Base-by-base conservation (phyloP, 768 basidiomycete genomes). In the Brasilioporus rufonigricans region DNA sequence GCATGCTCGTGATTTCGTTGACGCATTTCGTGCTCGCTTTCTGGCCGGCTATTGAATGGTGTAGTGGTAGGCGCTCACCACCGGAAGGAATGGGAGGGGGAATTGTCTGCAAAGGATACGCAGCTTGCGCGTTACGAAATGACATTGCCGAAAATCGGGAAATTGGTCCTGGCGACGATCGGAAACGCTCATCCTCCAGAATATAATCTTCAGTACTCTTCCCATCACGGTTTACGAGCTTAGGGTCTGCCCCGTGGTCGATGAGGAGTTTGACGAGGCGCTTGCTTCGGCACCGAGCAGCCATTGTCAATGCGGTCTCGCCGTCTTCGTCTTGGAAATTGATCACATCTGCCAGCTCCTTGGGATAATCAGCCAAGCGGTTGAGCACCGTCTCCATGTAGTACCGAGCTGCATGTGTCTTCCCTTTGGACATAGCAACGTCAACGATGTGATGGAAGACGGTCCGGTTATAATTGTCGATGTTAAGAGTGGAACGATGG, bases 241-340 rank as follows among this genome's bases (percentile, higher is more conserved):
- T 97, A 5, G 96, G 94, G 68, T 98, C 91, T 1, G 93, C 97
- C 8, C 93, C 94, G 63, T 98, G 90, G 71, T 99, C 95, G 56
- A 99, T 88, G 48, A 99, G 82, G 33, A 96, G 80, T 69, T 95
- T 97, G 61, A 98, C 94, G 5, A 99, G 81, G 14, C 95, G 89
- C 71, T 97, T 95, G 71, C 91, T 94, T 52, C 97, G 78, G 67
- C 95, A 98, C 40, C 97, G 82, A 14, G 97, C 96, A 19, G 97
- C 95, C 79, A 99, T 84, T 4, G 97, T 98, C 57, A 99, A 73
- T 12, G 97, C 93, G 8, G 97, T 98, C 74, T 99, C 97, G 33
- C 96, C 96, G 60, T 99, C 97, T 68, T 98, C 94, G 68, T 98
- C 96, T 69, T 97, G 97, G 70, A 98, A 98, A 67, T 99, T 99